phyloP scores from a whole-genome alignment of 305 asterid genomes.

The Plantago lanceolata region DNA sequence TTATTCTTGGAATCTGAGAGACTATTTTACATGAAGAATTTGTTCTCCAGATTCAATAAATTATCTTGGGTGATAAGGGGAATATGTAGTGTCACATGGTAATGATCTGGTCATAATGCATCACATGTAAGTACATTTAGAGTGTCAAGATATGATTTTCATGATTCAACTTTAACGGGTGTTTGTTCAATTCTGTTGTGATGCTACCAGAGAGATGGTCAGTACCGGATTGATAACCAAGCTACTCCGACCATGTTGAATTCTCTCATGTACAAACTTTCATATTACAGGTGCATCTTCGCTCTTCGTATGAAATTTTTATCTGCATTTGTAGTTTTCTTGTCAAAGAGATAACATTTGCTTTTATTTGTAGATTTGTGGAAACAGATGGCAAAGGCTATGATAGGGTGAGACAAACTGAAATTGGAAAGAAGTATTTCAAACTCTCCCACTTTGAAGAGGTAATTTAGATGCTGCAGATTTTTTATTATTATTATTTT shows the following conservation, averaged over 20 bases:
- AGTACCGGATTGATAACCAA: constrained; percentile 87
- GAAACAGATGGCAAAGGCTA: constrained; percentile 94
- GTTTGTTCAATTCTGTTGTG: constrained; percentile 22
- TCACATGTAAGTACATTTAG: neutral
- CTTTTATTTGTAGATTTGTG: constrained; percentile 59
- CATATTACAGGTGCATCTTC: constrained; percentile 73
- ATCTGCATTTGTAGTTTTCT: constrained; percentile 5
- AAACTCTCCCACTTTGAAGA: constrained; percentile 92
- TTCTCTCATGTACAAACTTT: constrained; percentile 94
- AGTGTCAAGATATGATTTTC: neutral
- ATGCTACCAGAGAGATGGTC: constrained; percentile 86
- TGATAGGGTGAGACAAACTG: constrained; percentile 91
- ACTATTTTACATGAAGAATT: neutral
- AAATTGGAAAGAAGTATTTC: constrained; percentile 89
- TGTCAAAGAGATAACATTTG: constrained; percentile 14
- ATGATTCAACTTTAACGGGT: constrained; percentile 17
- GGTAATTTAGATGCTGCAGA: constrained; percentile 35
- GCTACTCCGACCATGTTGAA: constrained; percentile 98
- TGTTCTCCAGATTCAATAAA: neutral
- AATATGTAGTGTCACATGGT: neutral
- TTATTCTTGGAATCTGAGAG: neutral
- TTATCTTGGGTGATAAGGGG: neutral
- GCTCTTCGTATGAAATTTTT: constrained; percentile 23
- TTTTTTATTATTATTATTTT: constrained; percentile 5
- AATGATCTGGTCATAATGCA: neutral